These are phyloP conservation scores for Massariosphaeria phaeospora DNA, from an alignment of 495 filamentous ascomycete species.

Conservation along the genomic window DNA sequence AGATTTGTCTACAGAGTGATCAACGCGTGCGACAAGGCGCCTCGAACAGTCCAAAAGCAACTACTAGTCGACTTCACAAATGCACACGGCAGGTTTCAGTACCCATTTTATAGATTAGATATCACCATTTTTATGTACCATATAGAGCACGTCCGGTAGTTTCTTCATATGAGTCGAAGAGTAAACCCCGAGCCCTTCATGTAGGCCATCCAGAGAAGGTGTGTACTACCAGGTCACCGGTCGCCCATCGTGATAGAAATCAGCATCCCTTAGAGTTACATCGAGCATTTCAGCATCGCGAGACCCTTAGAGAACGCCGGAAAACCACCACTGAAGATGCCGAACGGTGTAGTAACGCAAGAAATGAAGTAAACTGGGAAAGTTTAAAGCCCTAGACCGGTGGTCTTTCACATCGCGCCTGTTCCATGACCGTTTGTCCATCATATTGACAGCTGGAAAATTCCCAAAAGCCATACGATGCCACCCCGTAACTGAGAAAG, in stretches of 20 bases:
- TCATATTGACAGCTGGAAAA: not conserved
- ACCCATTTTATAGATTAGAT: too few species aligned
- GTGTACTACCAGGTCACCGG: not conserved
- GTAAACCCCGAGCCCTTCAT: too few species aligned
- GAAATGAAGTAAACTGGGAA: not conserved
- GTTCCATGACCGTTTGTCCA: not conserved
- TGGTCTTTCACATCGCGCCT: not conserved
- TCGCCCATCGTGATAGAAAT: not conserved
- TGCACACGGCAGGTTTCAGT: too few species aligned
- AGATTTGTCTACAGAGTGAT: too few species aligned
- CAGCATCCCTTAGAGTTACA: not conserved
- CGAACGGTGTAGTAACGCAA: not conserved
- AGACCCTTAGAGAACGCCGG: not conserved
- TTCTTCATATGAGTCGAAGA: too few species aligned
- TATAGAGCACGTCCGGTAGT: too few species aligned
- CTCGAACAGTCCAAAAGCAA: too few species aligned
- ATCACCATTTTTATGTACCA: too few species aligned
- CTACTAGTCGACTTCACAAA: too few species aligned
- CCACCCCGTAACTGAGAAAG: too few species aligned
- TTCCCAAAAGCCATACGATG: too few species aligned
- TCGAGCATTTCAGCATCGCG: conserved; percentile 18
- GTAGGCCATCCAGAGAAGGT: not conserved
- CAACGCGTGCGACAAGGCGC: too few species aligned
- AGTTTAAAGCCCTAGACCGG: not conserved
- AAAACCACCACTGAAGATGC: not conserved